Percentiles rank a stretch among this genome's conserved stretches.
Conservation (phyloP, 768 basidiomycete genomes). For the Leccinum barrowsii region DNA sequence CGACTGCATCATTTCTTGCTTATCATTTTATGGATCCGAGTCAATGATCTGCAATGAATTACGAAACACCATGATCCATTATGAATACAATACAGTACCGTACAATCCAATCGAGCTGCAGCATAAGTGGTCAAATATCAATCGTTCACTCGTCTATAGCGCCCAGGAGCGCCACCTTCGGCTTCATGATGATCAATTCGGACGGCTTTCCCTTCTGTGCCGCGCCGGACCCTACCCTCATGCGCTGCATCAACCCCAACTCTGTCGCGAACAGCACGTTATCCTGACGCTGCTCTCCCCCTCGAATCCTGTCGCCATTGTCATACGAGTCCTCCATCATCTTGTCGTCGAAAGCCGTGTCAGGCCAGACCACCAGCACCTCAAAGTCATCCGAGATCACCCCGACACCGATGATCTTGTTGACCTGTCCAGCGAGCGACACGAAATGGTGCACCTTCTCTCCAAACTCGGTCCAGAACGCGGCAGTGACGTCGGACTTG, state of each 20-base stretch:
- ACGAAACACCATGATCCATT: neutral
- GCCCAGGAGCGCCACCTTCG: constrained; percentile 22
- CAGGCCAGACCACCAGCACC: constrained; percentile 15
- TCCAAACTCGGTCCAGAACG: constrained; percentile 40
- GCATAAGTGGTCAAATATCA: neutral
- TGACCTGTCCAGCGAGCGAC: constrained; percentile 42
- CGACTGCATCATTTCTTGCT: neutral
- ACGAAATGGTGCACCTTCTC: constrained; percentile 41
- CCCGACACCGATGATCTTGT: constrained; percentile 27
- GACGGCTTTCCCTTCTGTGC: constrained; percentile 12
- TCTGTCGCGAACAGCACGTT: constrained; percentile 34
- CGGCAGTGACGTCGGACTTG: constrained; percentile 30
- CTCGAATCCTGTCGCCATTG: constrained; percentile 10
- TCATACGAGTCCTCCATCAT: constrained; percentile 27
- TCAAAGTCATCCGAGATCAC: constrained; percentile 27
- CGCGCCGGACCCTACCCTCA: constrained; percentile 8
- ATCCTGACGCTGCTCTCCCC: neutral
- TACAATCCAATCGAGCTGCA: neutral
- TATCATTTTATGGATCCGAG: neutral
- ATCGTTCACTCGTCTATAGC: neutral
- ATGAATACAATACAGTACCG: neutral
- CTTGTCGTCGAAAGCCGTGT: constrained; percentile 7
- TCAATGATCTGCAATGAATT: neutral
- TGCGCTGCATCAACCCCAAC: constrained; percentile 28
- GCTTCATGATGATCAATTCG: constrained; percentile 29